These are phyloP conservation scores for Leccinum huronense DNA, from an alignment of 1,284 basidiomycete genomes.

Conservation along the genomic window DNA sequence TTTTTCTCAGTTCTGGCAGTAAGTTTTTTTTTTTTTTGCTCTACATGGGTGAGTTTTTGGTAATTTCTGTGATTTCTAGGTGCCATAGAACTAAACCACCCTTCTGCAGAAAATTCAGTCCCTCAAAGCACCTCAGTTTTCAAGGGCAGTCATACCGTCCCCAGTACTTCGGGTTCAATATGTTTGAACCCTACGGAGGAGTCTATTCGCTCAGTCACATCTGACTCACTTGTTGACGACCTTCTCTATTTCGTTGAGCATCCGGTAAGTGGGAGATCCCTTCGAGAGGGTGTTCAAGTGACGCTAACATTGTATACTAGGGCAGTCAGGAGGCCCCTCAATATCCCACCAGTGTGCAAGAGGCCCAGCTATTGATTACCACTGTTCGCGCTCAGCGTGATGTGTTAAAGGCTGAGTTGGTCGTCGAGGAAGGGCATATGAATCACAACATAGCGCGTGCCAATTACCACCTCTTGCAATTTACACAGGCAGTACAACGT, in stretches of 20 bases:
- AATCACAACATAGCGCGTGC: not conserved
- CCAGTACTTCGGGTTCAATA: not conserved
- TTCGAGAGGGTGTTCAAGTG: not conserved
- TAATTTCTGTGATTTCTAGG: no score
- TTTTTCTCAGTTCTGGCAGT: no score
- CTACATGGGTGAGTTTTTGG: not conserved
- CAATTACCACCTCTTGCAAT: not conserved
- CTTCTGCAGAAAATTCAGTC: not conserved
- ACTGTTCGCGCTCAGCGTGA: not conserved
- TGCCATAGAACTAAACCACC: not conserved
- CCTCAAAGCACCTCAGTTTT: not conserved
- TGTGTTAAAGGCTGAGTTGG: not conserved
- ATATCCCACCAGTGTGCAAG: not conserved
- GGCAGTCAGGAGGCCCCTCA: not conserved
- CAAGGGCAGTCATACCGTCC: not conserved
- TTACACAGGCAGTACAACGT: not conserved
- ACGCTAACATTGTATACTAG: not conserved
- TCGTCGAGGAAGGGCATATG: not conserved
- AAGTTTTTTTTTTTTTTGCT: not conserved
- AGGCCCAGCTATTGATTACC: not conserved
- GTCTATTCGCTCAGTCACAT: not conserved
- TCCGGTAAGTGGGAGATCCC: not conserved
- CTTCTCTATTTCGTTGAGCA: not conserved
- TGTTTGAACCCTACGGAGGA: not conserved
- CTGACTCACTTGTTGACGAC: not conserved